Evolutionary conservation across 805 yeast species (phyloP), one percentile per base, ranked within the genome.

Genomic region (Scheffersomyces spartinae): DNA sequence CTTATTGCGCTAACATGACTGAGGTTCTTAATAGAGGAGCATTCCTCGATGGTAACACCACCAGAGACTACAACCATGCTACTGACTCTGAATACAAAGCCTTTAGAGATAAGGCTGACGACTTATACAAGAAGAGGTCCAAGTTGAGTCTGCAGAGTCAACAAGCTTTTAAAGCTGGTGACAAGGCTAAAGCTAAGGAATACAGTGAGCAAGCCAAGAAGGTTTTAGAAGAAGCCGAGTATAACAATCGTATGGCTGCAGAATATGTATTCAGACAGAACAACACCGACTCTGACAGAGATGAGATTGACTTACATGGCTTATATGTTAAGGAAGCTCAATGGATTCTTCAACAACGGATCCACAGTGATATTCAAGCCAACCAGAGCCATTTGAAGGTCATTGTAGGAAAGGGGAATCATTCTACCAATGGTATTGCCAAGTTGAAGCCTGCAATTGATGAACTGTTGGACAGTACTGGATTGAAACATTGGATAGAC

Each of bases 301-400:
- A 83, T 48, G 97, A 88, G 51, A 84, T 88, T 34, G 97, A 88
- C 54, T 61, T 88, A 27, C 98, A 88, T 49, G 98, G 98, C 0
- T 57, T 88, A 16, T 86, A 64, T 40, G 93, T 88, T 11, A 78
- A 75, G 46, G 98, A 88, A 54, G 95, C 96, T 6, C 71, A 71
- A 33, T 78, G 71, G 45, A 71, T 79, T 26, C 60, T 88, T 36
- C 81, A 77, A 38, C 71, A 68, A 32, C 64, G 97, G 30, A 67
- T 88, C 25, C 63, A 65, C n/a, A 73, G 72, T 15, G 83, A 75
- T 27, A 62, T 71, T 9, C 43, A 44, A 19, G 53, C 64, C 17
- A 58, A 68, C 28, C 91, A 82, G 43, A 49, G 66, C 3, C 70
- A 67, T 25, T 55, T 88, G 22, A 70, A 73, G 35, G 91, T 84